Evolutionary conservation across 768 basidiomycete species (phyloP).

Genomic region (Lentinula sp.): DNA sequence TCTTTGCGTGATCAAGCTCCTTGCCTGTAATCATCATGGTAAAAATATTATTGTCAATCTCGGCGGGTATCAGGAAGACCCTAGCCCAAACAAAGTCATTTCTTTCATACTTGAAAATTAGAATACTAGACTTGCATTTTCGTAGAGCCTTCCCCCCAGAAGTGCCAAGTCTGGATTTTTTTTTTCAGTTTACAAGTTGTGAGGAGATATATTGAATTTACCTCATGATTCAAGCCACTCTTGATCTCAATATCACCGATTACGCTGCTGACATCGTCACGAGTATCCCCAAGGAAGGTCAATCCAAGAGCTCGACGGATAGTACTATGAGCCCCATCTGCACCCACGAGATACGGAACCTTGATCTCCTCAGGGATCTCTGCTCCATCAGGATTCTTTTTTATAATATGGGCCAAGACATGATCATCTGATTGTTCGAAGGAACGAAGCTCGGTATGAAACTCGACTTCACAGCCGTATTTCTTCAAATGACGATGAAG

Average conservation of each 20-base stretch:
- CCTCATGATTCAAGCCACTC: conserved; percentile 6
- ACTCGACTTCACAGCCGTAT: conserved; percentile 14
- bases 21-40: conserved; percentile 4
- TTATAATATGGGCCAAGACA: conserved; percentile 16
- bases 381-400: not conserved
- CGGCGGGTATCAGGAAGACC: not conserved
- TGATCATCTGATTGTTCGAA: conserved; percentile 21
- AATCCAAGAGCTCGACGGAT: conserved; percentile 11
- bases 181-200: not conserved
- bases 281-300: conserved; percentile 12
- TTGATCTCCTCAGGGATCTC: not conserved
- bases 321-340: conserved; percentile 11
- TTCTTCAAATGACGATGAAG: conserved; percentile 9
- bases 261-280: not conserved
- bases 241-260: conserved; percentile 14
- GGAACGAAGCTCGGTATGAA: conserved; percentile 20
- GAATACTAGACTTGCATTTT: not conserved
- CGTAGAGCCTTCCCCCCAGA: conserved; percentile 10
- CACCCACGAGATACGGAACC: conserved; percentile 4
- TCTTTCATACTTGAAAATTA: not conserved
- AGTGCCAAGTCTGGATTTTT: conserved; percentile 11
- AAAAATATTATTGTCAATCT: conserved; percentile 3
- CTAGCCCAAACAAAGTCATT: not conserved
- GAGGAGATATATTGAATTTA: not conserved
- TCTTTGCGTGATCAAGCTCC: not conserved